Base-by-base conservation (phyloP, 257 asterid species). In the Ehretia macrophylla region DNA sequence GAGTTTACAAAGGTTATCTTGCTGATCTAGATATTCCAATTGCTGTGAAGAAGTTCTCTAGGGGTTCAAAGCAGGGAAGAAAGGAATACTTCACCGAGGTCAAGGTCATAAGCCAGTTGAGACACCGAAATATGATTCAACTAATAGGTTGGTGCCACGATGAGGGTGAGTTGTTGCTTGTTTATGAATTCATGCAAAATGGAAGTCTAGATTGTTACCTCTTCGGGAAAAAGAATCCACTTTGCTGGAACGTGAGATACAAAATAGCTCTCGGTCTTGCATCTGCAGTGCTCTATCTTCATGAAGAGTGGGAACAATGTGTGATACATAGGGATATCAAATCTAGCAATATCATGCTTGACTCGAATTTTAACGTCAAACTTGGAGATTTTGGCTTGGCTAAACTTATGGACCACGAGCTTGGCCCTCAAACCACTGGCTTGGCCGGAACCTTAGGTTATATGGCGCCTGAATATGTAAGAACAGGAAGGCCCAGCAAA, bases 71-170 rank as follows among this genome's bases (percentile, higher is more conserved):
- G 44, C 81, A 72, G 1, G 81, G 81, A 22, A 65, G 64, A 13
- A 76, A 72, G 46, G 67, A 76, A 53, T 76, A 76, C 14, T 38
- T 76, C n/a, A 64, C 78, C 0, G 81, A 76, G 61, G 75, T 76
- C 13, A 76, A 76, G 75, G 61, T 68, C 49, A 72, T 76, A 3
- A 72, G 78, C 59, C 60, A 62, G 39, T 47, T 76, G 53, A 69
- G 81, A 19, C 78, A 76, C 23, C 19, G 72, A 51, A 76, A 76
- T 40, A 39, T 76, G 63, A 75, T 72, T 9, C 77, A 68, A n/a
- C 69, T 76, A 8, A 64, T 68, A 0, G 81, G 81, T 32, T 76
- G 78, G 78, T 76, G 81, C 58, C 81, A 76, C 32, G 81, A 76
- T 19, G 53, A 65, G 38, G 56, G 61, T 8, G 73, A 72, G 37